Evolutionary conservation across 1,284 basidiomycete species (phyloP), one percentile per base, ranked within the genome.

Genomic region (Xanthoconium separans): DNA sequence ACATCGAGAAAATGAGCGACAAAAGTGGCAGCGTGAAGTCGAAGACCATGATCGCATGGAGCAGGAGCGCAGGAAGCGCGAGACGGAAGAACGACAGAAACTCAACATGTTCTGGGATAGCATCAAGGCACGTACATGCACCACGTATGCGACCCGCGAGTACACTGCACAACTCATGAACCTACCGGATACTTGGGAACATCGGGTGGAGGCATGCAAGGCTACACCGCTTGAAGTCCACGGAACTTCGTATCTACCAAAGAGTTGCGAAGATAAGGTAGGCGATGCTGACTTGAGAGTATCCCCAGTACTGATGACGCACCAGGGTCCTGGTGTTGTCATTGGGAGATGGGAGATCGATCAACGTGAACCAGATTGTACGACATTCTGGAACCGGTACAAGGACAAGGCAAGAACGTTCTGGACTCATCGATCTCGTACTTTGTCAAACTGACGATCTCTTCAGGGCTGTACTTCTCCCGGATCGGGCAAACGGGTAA

Each of bases 191-290:
- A 44, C 50, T 37, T 69, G 60, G 56, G 42, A 47, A 20, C 57
- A 62, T 50, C 61, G 57, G 2, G 51, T 60, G 30, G 63, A 64
- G n/a, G 69, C 64, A 0, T 67, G 65, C 56, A 66, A 55, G 37
- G 58, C 51, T 8, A 67, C 59, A 1, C 61, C 63, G 1, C 58
- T 66, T 6, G 57, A 57, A 33, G 42, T 67, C 20, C 68, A 69
- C 15, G 66, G 68, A 8, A 4, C 55, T 4, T 57, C 58, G 2
- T 47, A 69, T 49, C 37, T 65, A 13, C 65, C 65, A 2, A 60
- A 53, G 20, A 58, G 33, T 27, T 70, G 65, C 22, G 68, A 68
- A 39, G 65, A 70, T 13, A 57, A 40, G 40, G 68, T 58, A 40
- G 1, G 63, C 18, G 49, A 18, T 41, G 2, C 30, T 11, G 5